Conservation (phyloP, 2,329 filamentous ascomycete genomes). For the Pseudogymnoascus sp. region DNA sequence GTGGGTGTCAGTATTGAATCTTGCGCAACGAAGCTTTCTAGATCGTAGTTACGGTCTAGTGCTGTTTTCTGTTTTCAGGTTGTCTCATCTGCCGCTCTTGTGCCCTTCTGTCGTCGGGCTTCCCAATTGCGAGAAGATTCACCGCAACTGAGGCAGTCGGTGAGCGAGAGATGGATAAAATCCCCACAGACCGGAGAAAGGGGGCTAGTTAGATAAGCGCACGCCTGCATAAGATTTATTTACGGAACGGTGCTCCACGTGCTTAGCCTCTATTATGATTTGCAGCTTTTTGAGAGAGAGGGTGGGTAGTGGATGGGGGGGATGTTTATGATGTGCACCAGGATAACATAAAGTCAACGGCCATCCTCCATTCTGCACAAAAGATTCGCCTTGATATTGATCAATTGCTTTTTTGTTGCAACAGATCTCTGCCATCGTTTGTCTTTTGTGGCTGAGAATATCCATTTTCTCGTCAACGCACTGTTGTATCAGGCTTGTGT, state of each 20-base stretch:
- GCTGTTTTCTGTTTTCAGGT: constrained; percentile 6
- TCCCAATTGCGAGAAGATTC: constrained; percentile 9
- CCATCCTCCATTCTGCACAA: constrained; percentile 2
- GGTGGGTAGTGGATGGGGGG: not conserved
- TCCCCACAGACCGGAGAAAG: not conserved
- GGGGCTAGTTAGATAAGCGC: constrained; percentile 5
- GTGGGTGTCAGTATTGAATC: constrained; percentile 9
- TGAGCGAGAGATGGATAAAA: constrained; percentile 1
- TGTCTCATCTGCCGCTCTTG: constrained; percentile 4
- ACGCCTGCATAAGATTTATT: constrained; percentile 6
- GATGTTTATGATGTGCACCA: constrained; percentile 1
- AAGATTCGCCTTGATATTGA: not conserved
- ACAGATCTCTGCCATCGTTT: not conserved
- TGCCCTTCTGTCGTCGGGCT: not conserved
- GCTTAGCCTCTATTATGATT: constrained; percentile 4
- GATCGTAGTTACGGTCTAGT: not conserved
- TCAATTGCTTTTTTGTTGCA: not conserved
- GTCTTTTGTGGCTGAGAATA: constrained; percentile 3
- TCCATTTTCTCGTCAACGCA: not conserved
- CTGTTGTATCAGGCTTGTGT: constrained; percentile 4
- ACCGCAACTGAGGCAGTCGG: not conserved
- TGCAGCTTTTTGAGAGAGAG: not conserved
- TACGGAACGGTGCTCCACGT: constrained; percentile 3
- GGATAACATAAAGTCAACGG: constrained; percentile 8
- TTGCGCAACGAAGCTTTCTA: constrained; percentile 7